phyloP scores from a whole-genome alignment of 441 rosid genomes.

The Euphorbia celastroides region DNA sequence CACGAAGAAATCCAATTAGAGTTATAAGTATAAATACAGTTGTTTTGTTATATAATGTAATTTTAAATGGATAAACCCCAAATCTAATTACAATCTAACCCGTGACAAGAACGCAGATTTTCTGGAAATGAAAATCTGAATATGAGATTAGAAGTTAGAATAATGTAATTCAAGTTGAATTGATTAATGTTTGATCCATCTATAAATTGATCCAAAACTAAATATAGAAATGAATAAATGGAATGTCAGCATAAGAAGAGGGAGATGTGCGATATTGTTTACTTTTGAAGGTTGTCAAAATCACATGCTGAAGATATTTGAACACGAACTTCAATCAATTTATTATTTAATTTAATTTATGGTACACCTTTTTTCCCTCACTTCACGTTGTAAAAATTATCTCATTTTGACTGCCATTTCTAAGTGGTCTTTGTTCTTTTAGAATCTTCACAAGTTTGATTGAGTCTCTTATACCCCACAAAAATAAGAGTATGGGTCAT shows the following conservation, averaged over 20 bases:
- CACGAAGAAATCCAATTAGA: too few species aligned
- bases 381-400: conserved; percentile 3
- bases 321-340: not conserved
- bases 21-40: too few species aligned
- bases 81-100: conserved; percentile 6
- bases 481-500: not conserved
- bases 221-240: not conserved
- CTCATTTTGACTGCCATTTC: conserved; percentile 18
- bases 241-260: conserved; percentile 22
- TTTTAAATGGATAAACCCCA: not conserved
- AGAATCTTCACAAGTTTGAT: not conserved
- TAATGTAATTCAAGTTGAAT: not conserved
- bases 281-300: conserved; percentile 21
- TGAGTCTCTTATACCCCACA: too few species aligned
- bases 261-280: conserved; percentile 10
- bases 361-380: not conserved
- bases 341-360: not conserved
- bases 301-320: conserved; percentile 11
- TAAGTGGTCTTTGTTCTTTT: not conserved
- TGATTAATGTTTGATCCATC: not conserved
- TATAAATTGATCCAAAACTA: not conserved
- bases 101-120: conserved; percentile 21
- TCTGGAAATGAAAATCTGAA: conserved; percentile 16
- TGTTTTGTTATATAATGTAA: not conserved
- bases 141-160: not conserved